These are phyloP conservation scores for Aureobasidium sp. DNA, from an alignment of 2,329 filamentous ascomycete species.

Conservation along the genomic window DNA sequence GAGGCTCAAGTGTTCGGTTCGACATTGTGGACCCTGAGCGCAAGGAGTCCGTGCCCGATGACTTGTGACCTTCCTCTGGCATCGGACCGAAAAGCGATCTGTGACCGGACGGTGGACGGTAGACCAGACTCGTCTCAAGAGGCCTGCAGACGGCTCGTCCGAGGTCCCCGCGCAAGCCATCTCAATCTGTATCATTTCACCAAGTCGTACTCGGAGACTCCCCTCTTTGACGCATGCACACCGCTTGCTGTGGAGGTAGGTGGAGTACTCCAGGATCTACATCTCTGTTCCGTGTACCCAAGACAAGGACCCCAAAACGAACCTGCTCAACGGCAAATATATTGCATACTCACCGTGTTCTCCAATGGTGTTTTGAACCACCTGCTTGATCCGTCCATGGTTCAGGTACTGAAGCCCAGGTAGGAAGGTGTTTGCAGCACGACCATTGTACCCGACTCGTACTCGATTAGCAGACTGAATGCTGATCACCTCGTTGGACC, in stretches of 20 bases:
- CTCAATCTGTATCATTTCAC: background rate
- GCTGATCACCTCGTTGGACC: background rate
- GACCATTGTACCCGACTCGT: background rate
- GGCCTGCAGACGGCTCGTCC: background rate
- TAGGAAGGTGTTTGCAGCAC: background rate
- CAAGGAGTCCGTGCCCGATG: background rate
- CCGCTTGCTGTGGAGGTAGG: background rate
- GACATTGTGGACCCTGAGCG: background rate
- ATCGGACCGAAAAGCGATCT: background rate
- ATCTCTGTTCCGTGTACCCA: background rate
- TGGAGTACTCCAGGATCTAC: slow-evolving; percentile 1
- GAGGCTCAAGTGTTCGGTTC: background rate
- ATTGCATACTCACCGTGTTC: background rate
- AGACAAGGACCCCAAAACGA: background rate
- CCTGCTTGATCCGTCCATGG: background rate
- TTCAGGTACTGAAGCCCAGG: background rate
- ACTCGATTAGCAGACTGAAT: background rate
- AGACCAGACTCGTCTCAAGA: background rate
- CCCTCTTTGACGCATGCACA: background rate
- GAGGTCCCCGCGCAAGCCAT: background rate
- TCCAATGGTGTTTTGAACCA: background rate
- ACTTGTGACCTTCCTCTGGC: background rate
- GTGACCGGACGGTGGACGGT: background rate
- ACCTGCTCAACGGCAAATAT: background rate
- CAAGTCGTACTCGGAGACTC: background rate